Evolutionary conservation across 768 basidiomycete genomes (phyloP).

Genomic region (Boletellus emodensis): DNA sequence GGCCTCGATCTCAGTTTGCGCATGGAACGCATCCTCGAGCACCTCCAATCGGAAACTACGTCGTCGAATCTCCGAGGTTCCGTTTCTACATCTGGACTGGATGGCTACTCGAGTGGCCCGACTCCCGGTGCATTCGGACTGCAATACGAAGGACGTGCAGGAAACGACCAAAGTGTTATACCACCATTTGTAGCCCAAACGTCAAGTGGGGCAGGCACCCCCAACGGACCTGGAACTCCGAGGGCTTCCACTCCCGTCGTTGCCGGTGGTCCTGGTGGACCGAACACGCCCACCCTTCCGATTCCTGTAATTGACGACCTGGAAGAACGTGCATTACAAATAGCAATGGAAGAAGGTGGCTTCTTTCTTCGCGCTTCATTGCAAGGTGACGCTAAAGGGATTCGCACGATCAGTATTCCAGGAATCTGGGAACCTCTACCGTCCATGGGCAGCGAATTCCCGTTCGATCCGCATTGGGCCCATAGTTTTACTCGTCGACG

Average conservation of each 20-base stretch:
- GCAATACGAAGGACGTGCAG: conserved; percentile 60
- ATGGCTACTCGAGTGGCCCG: conserved; percentile 23
- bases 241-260: conserved; percentile 13
- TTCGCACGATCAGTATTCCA: conserved; percentile 42
- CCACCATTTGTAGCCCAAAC: conserved; percentile 11
- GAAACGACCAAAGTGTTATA: conserved; percentile 50
- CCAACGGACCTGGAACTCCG: conserved; percentile 24
- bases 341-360: conserved; percentile 49
- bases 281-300: conserved; percentile 8
- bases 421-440: conserved; percentile 53
- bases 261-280: conserved; percentile 3
- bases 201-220: conserved; percentile 23
- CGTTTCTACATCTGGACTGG: conserved; percentile 22
- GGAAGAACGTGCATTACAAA: conserved; percentile 47
- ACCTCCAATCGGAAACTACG: conserved; percentile 25
- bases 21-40: conserved; percentile 29
- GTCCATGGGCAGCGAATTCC: conserved; percentile 74
- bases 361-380: conserved; percentile 29
- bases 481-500: conserved; percentile 78
- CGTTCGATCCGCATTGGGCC: conserved; percentile 73
- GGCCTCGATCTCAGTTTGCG: conserved; percentile 47
- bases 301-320: conserved; percentile 33
- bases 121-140: conserved; percentile 50
- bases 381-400: conserved; percentile 37
- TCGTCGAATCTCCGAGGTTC: conserved; percentile 20